Conservation (phyloP, 257 asterid species). For the Scutellaria barbata region DNA sequence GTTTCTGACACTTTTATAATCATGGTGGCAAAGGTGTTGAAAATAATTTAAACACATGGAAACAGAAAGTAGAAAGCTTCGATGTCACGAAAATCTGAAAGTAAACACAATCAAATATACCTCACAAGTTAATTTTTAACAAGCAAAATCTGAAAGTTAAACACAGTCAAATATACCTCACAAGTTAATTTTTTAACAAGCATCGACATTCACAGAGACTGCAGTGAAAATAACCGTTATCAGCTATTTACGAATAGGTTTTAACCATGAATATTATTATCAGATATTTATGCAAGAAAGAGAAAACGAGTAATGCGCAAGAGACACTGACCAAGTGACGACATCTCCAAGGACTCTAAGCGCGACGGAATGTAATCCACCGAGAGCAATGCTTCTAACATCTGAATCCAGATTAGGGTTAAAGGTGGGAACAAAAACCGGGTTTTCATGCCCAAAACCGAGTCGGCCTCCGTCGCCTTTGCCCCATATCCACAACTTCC, state of each 20-base stretch:
- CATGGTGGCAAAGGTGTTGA: neutral
- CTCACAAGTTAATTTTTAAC: no score
- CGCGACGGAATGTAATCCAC: conserved; percentile 92
- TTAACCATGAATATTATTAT: no score
- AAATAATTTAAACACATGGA: neutral
- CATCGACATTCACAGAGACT: neutral
- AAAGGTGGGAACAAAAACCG: conserved; percentile 72
- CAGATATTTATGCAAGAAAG: neutral
- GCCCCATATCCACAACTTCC: conserved; percentile 87
- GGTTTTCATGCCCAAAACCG: conserved; percentile 79
- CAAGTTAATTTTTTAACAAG: neutral
- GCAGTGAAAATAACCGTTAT: no score
- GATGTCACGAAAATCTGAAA: neutral
- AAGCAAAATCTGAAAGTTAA: neutral
- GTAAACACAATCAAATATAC: neutral
- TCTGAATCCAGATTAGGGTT: conserved; percentile 53
- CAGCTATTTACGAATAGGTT: no score
- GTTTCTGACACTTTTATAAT: neutral
- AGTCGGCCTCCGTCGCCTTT: conserved; percentile 99
- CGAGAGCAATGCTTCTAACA: conserved; percentile 66
- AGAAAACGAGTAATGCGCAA: neutral
- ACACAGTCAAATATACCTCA: neutral
- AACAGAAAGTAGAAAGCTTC: conserved; percentile 7
- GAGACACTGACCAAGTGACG: conserved; percentile 78
- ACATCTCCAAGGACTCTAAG: conserved; percentile 76